Evolutionary conservation across 768 basidiomycete species (phyloP).

Genomic region (Xerocomus potaroensis): DNA sequence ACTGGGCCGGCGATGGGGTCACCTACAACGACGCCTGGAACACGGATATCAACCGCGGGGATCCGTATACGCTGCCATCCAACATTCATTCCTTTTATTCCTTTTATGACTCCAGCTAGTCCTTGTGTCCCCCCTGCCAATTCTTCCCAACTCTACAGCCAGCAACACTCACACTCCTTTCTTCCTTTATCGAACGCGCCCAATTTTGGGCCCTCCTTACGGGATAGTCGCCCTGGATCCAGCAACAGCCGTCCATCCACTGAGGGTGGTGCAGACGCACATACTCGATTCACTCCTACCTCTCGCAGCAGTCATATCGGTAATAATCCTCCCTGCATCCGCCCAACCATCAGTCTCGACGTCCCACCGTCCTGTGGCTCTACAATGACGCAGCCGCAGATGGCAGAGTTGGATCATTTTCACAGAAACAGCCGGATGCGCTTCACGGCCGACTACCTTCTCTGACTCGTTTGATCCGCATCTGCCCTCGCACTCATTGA

Average conservation of each 20-base stretch:
- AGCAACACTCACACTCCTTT: constrained; percentile 63
- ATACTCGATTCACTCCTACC: constrained; percentile 61
- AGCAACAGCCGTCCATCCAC: constrained; percentile 50
- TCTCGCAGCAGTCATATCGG: constrained; percentile 73
- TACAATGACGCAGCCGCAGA: constrained; percentile 66
- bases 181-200: constrained; percentile 50
- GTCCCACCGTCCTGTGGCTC: constrained; percentile 84
- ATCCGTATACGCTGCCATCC: constrained; percentile 36
- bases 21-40: constrained; percentile 34
- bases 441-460: constrained; percentile 42
- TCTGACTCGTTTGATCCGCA: constrained; percentile 44
- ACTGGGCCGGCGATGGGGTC: constrained; percentile 46
- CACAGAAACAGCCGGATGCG: constrained; percentile 33
- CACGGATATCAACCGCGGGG: constrained; percentile 35
- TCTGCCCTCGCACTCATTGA: constrained; percentile 51
- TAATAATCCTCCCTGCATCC: constrained; percentile 51
- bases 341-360: constrained; percentile 61
- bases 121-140: constrained; percentile 60
- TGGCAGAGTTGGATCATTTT: constrained; percentile 43
- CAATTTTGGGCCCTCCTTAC: constrained; percentile 41
- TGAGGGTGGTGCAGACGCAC: constrained; percentile 42
- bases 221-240: constrained; percentile 44
- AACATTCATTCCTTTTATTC: constrained; percentile 63
- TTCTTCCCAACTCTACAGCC: constrained; percentile 36
- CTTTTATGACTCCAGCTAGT: constrained; percentile 78